Evolutionary conservation across 2,329 filamentous ascomycete genomes (phyloP).

Genomic region (Fusarium torulosum): DNA sequence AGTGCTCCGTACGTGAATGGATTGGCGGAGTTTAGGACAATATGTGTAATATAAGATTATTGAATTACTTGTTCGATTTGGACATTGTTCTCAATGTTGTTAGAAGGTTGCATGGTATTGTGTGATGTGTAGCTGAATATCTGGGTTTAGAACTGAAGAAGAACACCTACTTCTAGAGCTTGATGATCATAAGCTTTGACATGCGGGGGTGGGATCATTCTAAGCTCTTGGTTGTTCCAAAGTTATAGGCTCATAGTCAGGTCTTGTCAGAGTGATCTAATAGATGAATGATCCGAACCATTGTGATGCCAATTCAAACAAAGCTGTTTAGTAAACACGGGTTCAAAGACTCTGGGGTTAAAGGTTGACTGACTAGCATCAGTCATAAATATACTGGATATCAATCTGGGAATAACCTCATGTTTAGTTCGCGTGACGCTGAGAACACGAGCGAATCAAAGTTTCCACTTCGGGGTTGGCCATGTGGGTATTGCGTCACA

Average conservation of each 20-base stretch:
- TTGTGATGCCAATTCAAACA: background rate
- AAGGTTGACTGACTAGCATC: background rate
- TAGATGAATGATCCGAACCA: background rate
- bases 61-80: slow-evolving; percentile 5
- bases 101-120: too few relatives aligned
- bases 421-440: slow-evolving; percentile 17
- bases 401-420: slow-evolving; percentile 28
- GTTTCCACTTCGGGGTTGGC: slow-evolving; percentile 9
- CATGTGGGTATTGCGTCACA: slow-evolving; percentile 51
- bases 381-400: background rate
- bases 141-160: too few relatives aligned
- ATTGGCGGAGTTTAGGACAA: slow-evolving; percentile 35
- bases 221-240: background rate
- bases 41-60: slow-evolving; percentile 20
- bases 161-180: too few relatives aligned
- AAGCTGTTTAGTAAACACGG: too few relatives aligned
- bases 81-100: background rate
- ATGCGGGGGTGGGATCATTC: background rate
- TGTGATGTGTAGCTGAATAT: too few relatives aligned
- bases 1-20: slow-evolving; percentile 20
- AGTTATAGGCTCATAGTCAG: background rate
- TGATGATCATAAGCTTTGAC: background rate
- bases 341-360: too few relatives aligned
- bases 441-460: slow-evolving; percentile 8
- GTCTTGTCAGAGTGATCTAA: background rate